A percentile compares a stretch with the other conserved stretches of the same genome.
Evolutionary conservation across 2,329 filamentous ascomycete species (phyloP).

Genomic region (Ophiostoma ips): DNA sequence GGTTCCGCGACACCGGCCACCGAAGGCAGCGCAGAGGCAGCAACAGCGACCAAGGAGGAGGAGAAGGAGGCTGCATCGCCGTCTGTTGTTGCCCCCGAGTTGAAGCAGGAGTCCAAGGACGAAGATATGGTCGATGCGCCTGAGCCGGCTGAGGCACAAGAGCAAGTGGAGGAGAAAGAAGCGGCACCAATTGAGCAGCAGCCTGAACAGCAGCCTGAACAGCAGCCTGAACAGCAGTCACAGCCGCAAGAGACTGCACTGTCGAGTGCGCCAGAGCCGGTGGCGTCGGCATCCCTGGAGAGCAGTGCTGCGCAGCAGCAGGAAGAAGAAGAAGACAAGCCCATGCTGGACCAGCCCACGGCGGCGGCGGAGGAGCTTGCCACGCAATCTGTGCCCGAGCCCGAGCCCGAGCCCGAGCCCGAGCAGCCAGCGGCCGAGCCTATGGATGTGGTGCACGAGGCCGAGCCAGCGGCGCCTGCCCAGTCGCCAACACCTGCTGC

Average conservation of each 20-base stretch:
- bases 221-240: no score
- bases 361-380: not conserved
- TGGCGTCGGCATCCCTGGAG: no score
- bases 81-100: not conserved
- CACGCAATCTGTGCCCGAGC: no score
- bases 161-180: not conserved
- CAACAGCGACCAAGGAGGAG: no score
- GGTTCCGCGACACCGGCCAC: not conserved
- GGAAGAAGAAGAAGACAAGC: slow-evolving; percentile 5
- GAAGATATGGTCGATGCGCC: slow-evolving; percentile 5
- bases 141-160: not conserved
- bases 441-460: not conserved
- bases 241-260: not conserved
- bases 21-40: not conserved
- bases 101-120: slow-evolving; percentile 6
- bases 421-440: not conserved
- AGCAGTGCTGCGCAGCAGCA: no score
- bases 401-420: not conserved
- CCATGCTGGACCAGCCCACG: slow-evolving; percentile 7
- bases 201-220: no score
- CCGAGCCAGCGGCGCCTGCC: not conserved
- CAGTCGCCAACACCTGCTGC: not conserved
- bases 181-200: not conserved
- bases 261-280: not conserved
- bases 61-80: not conserved